Evolutionary conservation across 257 asterid species (phyloP).

Genomic region (Rauvolfia tetraphylla): DNA sequence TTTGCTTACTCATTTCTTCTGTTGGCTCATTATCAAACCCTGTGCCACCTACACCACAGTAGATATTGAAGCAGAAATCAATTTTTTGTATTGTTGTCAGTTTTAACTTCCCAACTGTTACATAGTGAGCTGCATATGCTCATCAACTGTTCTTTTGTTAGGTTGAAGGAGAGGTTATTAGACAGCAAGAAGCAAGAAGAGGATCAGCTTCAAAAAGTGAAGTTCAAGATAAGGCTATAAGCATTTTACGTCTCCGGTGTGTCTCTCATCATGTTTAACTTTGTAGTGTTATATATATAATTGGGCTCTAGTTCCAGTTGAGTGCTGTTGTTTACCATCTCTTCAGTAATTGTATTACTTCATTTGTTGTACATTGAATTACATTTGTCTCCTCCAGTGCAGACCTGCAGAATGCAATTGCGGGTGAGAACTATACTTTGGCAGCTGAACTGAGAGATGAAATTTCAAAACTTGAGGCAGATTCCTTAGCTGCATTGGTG

Average conservation of each 20-base stretch:
- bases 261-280: constrained; percentile 20
- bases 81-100: background rate
- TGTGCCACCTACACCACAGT: background rate
- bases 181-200: constrained; percentile 61
- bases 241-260: constrained; percentile 80
- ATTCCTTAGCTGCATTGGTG: constrained; percentile 73
- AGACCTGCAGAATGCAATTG: constrained; percentile 78
- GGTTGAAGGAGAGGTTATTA: constrained; percentile 87
- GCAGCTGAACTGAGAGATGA: constrained; percentile 88
- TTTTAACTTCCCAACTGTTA: background rate
- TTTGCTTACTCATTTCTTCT: constrained; percentile 23
- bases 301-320: constrained; percentile 9
- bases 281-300: constrained; percentile 6
- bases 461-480: constrained; percentile 87
- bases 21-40: background rate
- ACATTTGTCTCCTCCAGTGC: constrained; percentile 57
- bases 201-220: constrained; percentile 83
- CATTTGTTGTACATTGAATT: constrained; percentile 13
- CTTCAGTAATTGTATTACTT: constrained; percentile 4
- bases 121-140: background rate
- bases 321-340: background rate
- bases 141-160: constrained; percentile 27
- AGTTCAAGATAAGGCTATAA: constrained; percentile 95
- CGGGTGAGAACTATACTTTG: constrained; percentile 70
- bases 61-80: background rate